phyloP scores from a whole-genome alignment of 441 rosid species.

The Adansonia madagascariensis region DNA sequence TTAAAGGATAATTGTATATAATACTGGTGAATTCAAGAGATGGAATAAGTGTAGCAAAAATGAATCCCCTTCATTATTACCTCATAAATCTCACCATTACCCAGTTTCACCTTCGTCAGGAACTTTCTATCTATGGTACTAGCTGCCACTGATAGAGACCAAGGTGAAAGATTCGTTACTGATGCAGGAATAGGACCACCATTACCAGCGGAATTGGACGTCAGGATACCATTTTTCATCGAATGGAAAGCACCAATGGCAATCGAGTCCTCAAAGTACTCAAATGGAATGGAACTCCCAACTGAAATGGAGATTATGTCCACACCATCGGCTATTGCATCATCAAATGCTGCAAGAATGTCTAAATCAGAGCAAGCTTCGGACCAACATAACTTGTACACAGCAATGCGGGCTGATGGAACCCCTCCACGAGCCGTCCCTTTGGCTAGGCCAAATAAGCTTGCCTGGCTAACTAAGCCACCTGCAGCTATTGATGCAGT shows the following conservation, averaged over 20 bases:
- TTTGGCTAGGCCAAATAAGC: conserved; percentile 32
- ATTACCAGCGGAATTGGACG: conserved; percentile 66
- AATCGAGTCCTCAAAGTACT: conserved; percentile 19
- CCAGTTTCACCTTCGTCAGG: conserved; percentile 31
- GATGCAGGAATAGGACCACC: conserved; percentile 47
- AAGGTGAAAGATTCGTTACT: conserved; percentile 47
- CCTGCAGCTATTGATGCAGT: conserved; percentile 37
- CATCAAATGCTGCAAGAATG: conserved; percentile 41
- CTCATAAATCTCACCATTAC: conserved; percentile 29
- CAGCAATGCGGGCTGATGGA: conserved; percentile 37
- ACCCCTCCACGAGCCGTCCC: conserved; percentile 38
- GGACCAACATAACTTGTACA: conserved; percentile 33
- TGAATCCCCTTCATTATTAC: conserved; percentile 35
- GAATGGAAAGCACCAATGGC: conserved; percentile 45
- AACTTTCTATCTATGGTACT: conserved; percentile 32
- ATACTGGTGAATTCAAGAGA: background rate
- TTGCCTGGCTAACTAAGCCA: conserved; percentile 27
- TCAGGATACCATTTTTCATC: conserved; percentile 51
- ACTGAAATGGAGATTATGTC: conserved; percentile 40
- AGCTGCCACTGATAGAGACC: conserved; percentile 36
- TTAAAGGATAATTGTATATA: background rate
- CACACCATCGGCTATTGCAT: conserved; percentile 48
- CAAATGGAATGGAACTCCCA: background rate
- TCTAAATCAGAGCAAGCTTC: conserved; percentile 8
- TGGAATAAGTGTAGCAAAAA: conserved; percentile 4